phyloP scores from a whole-genome alignment of 2,329 filamentous ascomycete genomes.

The Penicillium decumbens region DNA sequence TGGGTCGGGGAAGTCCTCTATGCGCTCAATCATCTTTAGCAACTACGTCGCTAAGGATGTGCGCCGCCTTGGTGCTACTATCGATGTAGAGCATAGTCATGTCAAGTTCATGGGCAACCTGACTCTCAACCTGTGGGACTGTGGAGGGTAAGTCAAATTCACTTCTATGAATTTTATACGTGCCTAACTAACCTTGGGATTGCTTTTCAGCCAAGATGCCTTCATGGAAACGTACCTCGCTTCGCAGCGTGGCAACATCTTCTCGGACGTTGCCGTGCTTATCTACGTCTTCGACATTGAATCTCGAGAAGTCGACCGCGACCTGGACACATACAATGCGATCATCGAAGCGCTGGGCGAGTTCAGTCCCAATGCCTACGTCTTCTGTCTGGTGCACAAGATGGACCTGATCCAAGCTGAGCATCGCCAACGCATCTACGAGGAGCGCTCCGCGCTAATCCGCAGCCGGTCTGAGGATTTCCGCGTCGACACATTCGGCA shows the following conservation, averaged over 20 bases:
- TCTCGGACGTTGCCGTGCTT: constrained; percentile 90
- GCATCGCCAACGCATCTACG: constrained; percentile 74
- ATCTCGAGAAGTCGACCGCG: constrained; percentile 86
- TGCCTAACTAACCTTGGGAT: background rate
- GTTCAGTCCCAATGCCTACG: constrained; percentile 72
- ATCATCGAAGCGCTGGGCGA: constrained; percentile 86
- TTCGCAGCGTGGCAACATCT: constrained; percentile 92
- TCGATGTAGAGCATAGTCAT: constrained; percentile 96
- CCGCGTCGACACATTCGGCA: constrained; percentile 81
- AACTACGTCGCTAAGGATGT: constrained; percentile 98
- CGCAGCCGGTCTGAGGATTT: constrained; percentile 68
- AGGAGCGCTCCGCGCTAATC: constrained; percentile 74
- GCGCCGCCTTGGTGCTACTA: constrained; percentile 84
- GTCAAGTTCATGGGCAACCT: constrained; percentile 98
- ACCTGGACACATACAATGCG: constrained; percentile 85
- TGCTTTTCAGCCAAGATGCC: constrained; percentile 69
- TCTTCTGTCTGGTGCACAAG: constrained; percentile 97
- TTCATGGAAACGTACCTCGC: constrained; percentile 99
- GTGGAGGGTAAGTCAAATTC: constrained; percentile 63
- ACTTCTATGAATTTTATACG: background rate
- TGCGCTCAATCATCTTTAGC: constrained; percentile 98
- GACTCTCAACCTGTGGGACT: constrained; percentile 97
- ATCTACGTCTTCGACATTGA: constrained; percentile 99
- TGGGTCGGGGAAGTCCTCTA: constrained; percentile 94
- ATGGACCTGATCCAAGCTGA: constrained; percentile 90